phyloP scores from a whole-genome alignment of 371 early-diverging fungal species.

The Syncephalastrum monosporum region DNA sequence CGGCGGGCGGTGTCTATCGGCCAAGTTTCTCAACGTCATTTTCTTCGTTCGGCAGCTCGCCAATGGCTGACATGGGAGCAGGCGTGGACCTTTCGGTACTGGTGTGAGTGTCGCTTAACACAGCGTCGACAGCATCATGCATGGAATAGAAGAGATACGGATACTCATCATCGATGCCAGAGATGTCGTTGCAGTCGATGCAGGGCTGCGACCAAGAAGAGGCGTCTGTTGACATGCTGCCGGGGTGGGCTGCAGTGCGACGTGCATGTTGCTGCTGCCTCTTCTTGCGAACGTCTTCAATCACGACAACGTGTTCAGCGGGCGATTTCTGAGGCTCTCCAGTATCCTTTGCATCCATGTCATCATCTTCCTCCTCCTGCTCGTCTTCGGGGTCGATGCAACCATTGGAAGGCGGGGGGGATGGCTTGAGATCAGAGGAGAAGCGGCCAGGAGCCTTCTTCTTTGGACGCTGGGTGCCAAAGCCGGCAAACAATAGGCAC shows the following conservation, averaged over 20 bases:
- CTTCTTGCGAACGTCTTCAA: too few relatives aligned
- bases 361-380: neutral
- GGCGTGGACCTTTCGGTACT: too few relatives aligned
- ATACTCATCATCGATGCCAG: constrained; percentile 6
- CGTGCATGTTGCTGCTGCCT: neutral
- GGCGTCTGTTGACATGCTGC: too few relatives aligned
- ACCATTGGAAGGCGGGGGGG: neutral
- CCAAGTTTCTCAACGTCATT: too few relatives aligned
- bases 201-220: neutral
- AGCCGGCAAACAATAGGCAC: constrained; percentile 30
- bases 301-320: too few relatives aligned
- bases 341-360: neutral
- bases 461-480: constrained; percentile 32
- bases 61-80: too few relatives aligned
- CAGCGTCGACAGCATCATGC: constrained; percentile 1
- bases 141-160: constrained; percentile 8
- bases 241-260: neutral
- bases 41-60: too few relatives aligned
- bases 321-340: neutral
- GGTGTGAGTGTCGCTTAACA: too few relatives aligned
- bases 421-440: constrained; percentile 14
- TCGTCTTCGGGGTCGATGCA: neutral
- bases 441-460: constrained; percentile 16
- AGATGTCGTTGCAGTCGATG: constrained; percentile 1
- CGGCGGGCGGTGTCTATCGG: too few relatives aligned